These are phyloP conservation scores for Barbatosphaeria neglecta DNA, from an alignment of 495 filamentous ascomycete species.

Conservation along the genomic window DNA sequence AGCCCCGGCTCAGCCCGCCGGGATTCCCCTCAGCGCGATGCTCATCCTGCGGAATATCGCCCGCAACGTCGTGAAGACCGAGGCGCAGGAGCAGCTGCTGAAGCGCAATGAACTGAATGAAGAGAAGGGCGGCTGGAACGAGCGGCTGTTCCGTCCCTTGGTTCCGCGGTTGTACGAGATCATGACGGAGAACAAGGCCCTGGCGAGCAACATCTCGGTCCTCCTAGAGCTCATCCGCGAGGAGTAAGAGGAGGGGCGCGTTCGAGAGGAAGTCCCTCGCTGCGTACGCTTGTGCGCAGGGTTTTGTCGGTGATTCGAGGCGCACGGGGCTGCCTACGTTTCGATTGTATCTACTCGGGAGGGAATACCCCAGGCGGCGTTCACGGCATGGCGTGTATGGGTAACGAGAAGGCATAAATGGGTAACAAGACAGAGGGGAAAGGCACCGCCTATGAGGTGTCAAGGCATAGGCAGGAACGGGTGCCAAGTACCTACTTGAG, in stretches of 20 bases:
- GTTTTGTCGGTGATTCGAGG: too few species aligned
- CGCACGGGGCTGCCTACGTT: too few species aligned
- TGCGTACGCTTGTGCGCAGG: too few species aligned
- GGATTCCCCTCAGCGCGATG: slow-evolving; percentile 73
- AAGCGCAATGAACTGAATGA: slow-evolving; percentile 29
- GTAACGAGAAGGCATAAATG: too few species aligned
- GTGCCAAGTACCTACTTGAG: too few species aligned
- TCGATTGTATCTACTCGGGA: too few species aligned
- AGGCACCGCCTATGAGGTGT: too few species aligned
- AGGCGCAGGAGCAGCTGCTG: slow-evolving; percentile 39
- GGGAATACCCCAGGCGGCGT: too few species aligned
- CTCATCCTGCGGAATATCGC: slow-evolving; percentile 85
- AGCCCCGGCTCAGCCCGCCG: slow-evolving; percentile 53
- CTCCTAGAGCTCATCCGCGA: slow-evolving; percentile 14
- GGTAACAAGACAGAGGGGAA: too few species aligned
- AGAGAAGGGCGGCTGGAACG: slow-evolving; percentile 30
- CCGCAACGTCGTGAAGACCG: slow-evolving; percentile 53
- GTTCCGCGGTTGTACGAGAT: slow-evolving; percentile 38
- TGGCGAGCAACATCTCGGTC: slow-evolving; percentile 21
- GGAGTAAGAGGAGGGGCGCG: background rate
- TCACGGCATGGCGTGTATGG: too few species aligned
- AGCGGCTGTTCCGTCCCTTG: slow-evolving; percentile 39
- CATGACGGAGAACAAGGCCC: slow-evolving; percentile 39
- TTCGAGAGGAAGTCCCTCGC: too few species aligned
- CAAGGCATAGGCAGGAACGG: too few species aligned